These are phyloP conservation scores for Tardiomyces blankii DNA, from an alignment of 1,139 yeast species.

Conservation along the genomic window DNA sequence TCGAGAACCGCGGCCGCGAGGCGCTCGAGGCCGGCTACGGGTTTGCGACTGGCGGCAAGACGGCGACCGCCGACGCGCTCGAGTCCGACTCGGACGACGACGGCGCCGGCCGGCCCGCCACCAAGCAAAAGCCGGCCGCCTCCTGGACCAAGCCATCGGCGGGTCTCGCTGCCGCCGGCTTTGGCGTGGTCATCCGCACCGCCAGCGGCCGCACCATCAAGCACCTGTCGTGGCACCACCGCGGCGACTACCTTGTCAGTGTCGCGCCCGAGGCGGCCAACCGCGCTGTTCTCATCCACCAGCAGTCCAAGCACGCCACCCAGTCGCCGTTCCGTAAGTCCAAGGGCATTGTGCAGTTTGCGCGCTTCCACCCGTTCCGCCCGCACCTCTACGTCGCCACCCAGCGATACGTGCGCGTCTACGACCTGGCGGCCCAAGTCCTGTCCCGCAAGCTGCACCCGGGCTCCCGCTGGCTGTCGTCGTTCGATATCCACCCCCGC, in stretches of 20 bases:
- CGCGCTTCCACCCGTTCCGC: slow-evolving; percentile 92
- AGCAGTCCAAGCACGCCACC: slow-evolving; percentile 86
- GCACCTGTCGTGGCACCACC: slow-evolving; percentile 89
- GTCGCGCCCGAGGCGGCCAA: slow-evolving; percentile 87
- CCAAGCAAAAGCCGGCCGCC: slow-evolving; percentile 49
- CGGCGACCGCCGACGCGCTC: slow-evolving; percentile 19
- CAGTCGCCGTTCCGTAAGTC: slow-evolving; percentile 94
- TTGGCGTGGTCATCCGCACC: slow-evolving; percentile 59
- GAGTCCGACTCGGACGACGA: slow-evolving; percentile 25
- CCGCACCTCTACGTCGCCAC: slow-evolving; percentile 93
- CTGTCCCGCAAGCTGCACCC: slow-evolving; percentile 78
- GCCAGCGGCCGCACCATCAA: slow-evolving; percentile 54
- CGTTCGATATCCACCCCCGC: slow-evolving; percentile 88
- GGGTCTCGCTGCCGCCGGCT: slow-evolving; percentile 52
- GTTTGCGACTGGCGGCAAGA: slow-evolving; percentile 49
- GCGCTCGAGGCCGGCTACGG: slow-evolving; percentile 90
- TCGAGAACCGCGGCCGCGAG: slow-evolving; percentile 71
- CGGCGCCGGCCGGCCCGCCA: slow-evolving; percentile 24
- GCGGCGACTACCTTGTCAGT: slow-evolving; percentile 93
- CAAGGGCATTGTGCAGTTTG: slow-evolving; percentile 91
- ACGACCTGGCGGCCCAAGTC: slow-evolving; percentile 80
- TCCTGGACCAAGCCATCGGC: slow-evolving; percentile 79
- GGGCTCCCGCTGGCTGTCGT: slow-evolving; percentile 91
- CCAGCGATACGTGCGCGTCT: slow-evolving; percentile 82
- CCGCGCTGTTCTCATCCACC: slow-evolving; percentile 87